Evolutionary conservation across 345 rosid genomes (phyloP).

Genomic region (Aquilaria malaccensis): DNA sequence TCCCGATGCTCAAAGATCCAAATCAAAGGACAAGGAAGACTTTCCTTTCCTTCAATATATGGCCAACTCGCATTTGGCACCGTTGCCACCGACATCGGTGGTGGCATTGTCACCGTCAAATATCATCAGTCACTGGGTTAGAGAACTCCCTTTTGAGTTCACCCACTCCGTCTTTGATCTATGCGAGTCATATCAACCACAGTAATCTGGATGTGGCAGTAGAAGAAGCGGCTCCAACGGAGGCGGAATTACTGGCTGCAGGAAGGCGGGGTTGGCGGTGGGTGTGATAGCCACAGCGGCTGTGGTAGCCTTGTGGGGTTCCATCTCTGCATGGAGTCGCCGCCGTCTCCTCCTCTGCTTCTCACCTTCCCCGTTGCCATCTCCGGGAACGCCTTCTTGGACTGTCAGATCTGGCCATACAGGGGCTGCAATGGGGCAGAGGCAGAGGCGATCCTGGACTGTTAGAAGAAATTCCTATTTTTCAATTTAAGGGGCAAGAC

Average conservation of each 20-base stretch:
- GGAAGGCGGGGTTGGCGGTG: conserved; percentile 46
- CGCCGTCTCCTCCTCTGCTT: no score
- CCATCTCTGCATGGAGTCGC: no score
- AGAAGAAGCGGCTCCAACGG: conserved; percentile 7
- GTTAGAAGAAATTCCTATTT: no score
- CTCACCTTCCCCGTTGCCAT: no score
- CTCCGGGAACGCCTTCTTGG: no score
- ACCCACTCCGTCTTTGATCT: conserved; percentile 29
- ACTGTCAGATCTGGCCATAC: no score
- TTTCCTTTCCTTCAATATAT: conserved; percentile 14
- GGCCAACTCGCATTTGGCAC: conserved; percentile 18
- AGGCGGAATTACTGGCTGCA: conserved; percentile 34
- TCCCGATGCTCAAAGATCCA: no score
- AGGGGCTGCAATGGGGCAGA: no score
- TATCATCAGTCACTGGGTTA: conserved; percentile 3
- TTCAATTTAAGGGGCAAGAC: no score
- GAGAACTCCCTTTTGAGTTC: conserved; percentile 10
- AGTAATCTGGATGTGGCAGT: conserved; percentile 18
- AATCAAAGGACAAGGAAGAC: no score
- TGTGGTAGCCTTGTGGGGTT: conserved; percentile 9
- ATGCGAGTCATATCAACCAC: conserved; percentile 25
- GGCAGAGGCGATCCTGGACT: no score
- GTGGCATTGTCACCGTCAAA: conserved; percentile 13
- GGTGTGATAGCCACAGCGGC: conserved; percentile 39
- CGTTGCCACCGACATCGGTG: conserved; percentile 14